Percentiles rank a stretch among this genome's conserved stretches.
Evolutionary conservation across 768 basidiomycete species (phyloP).

Genomic region (Bullera alba): DNA sequence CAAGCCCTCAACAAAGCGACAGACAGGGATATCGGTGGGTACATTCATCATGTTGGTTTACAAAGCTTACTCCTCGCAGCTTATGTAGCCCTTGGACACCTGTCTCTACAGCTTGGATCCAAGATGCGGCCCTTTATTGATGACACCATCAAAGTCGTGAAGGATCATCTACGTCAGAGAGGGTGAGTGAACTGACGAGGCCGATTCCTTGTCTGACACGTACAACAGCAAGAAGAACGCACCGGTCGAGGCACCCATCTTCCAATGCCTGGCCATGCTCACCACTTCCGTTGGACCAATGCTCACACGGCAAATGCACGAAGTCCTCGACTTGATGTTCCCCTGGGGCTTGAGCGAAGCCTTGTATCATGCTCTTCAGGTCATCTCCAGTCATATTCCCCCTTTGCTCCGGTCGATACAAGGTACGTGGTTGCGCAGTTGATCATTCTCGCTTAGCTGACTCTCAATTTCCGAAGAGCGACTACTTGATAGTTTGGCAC

Average conservation of each 20-base stretch:
- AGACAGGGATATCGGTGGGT: conserved; percentile 77
- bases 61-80: conserved; percentile 50
- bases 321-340: conserved; percentile 94
- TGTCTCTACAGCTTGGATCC: conserved; percentile 80
- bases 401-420: conserved; percentile 87
- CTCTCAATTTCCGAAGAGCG: conserved; percentile 57
- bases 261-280: conserved; percentile 95
- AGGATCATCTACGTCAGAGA: conserved; percentile 74
- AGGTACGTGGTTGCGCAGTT: conserved; percentile 50
- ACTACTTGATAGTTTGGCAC: conserved; percentile 73
- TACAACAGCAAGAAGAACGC: conserved; percentile 64
- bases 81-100: conserved; percentile 93
- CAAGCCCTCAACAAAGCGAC: conserved; percentile 79
- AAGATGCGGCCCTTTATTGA: conserved; percentile 96
- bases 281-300: conserved; percentile 92
- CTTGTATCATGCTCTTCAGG: conserved; percentile 71
- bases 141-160: conserved; percentile 79
- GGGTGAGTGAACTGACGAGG: conserved; percentile 56
- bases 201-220: not conserved
- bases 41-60: not conserved
- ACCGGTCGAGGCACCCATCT: conserved; percentile 87
- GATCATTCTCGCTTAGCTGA: not conserved
- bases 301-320: conserved; percentile 88
- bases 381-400: conserved; percentile 78
- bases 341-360: conserved; percentile 87